Evolutionary conservation across 2,329 filamentous ascomycete genomes (phyloP), one percentile per base, ranked within the genome.

Genomic region (Exophiala bonariae): DNA sequence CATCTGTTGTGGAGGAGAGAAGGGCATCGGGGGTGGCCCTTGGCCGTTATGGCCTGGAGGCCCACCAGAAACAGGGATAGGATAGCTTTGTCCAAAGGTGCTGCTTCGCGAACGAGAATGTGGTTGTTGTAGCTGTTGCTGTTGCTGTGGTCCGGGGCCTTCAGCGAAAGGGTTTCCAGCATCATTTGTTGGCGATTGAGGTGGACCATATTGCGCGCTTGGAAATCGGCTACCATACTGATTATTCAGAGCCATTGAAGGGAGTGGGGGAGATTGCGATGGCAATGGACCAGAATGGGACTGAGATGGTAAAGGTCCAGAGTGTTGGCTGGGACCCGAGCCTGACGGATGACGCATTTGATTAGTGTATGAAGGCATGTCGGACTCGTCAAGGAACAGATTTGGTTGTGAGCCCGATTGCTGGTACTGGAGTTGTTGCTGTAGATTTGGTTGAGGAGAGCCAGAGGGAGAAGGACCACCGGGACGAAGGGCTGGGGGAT

Each of bases 1-100:
- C 35, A 41, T 44, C 30, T 52, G 52, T 16, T 34, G 39, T 8
- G 52, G 49, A 17, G 49, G 45, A n/a, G 52, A 55, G 16, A 20
- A 47, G 34, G 52, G 52, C 49, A 55, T 49, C 6, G 52, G 48
- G n/a, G 52, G 52, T 22, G 34, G 36, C 23, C 23, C 23, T 26
- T 26, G 23, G 23, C 23, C 23, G 23, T 11, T 11, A 11, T 37
- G 35, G 16, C 20, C 28, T 20, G 30, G 33, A 13, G 33, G 28
- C 8, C 14, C 38, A 17, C 37, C 32, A 10, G 38, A 19, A 34
- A 53, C 18, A 30, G 47, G 23, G 19, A 54, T 51, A 13, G 57
- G 53, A 43, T 58, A 54, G 35, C 31, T 52, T 35, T 57, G 54
- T n/a, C 55, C 55, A 20, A 55, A 23, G 17, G 57, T 58, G 47